Conservation (phyloP, 495 filamentous ascomycete genomes). For the Penicillium chermesinum region DNA sequence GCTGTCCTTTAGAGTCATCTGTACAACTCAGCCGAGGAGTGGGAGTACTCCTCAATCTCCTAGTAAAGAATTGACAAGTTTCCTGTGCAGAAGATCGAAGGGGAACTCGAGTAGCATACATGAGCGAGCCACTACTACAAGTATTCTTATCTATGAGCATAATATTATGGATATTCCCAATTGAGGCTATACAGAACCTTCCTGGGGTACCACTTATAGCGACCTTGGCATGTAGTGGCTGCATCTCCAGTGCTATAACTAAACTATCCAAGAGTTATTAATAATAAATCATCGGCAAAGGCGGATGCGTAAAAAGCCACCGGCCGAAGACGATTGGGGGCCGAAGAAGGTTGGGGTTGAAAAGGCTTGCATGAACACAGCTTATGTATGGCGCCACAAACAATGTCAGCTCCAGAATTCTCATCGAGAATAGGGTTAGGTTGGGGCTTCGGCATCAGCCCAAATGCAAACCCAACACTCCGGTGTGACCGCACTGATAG, state of each 20-base stretch:
- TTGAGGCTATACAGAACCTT: too few relatives aligned
- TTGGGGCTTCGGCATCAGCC: conserved; percentile 16
- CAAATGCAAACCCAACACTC: conserved; percentile 17
- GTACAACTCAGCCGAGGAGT: too few relatives aligned
- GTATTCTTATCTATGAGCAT: too few relatives aligned
- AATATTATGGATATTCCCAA: too few relatives aligned
- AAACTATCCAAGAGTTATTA: not conserved
- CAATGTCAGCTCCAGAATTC: conserved; percentile 10
- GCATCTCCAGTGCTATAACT: conserved; percentile 1
- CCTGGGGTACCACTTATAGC: too few relatives aligned
- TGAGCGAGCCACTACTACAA: too few relatives aligned
- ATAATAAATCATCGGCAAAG: conserved; percentile 6
- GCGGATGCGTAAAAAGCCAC: conserved; percentile 12
- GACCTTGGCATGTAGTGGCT: too few relatives aligned
- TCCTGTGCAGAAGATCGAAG: too few relatives aligned
- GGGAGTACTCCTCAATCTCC: too few relatives aligned
- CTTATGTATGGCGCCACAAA: conserved; percentile 3
- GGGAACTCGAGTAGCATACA: too few relatives aligned
- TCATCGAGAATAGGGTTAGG: conserved; percentile 8
- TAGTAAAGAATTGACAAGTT: too few relatives aligned
- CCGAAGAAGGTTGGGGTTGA: conserved; percentile 5
- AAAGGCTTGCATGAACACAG: conserved; percentile 1
- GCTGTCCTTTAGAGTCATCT: not conserved
- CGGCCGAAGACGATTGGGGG: not conserved
- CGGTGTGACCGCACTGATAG: conserved; percentile 23